phyloP scores from a whole-genome alignment of 305 asterid species.

The Solanum hybrid region DNA sequence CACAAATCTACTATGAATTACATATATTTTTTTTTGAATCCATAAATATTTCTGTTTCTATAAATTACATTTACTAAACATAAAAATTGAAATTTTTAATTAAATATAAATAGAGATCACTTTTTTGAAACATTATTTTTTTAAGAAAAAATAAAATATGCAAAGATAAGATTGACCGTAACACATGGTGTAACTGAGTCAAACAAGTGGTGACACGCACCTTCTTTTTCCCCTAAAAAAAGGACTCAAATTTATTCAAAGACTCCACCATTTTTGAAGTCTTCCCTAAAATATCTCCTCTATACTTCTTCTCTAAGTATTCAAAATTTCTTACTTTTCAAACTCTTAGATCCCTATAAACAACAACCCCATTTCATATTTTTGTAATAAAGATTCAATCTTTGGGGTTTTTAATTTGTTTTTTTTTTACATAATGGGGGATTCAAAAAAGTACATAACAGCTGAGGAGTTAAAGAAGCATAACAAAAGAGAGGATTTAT shows the following conservation, averaged over 20 bases:
- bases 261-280: not conserved
- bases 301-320: not conserved
- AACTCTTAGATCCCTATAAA: not conserved
- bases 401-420: not conserved
- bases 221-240: not conserved
- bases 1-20: no score
- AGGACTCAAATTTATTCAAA: not conserved
- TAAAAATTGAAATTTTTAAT: not conserved
- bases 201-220: not conserved
- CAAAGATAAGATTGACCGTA: not conserved
- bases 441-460: constrained; percentile 19
- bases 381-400: not conserved
- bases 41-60: not conserved
- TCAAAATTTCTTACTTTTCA: not conserved
- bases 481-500: constrained; percentile 18
- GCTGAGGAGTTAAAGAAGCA: constrained; percentile 23
- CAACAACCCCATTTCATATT: not conserved
- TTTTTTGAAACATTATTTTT: not conserved
- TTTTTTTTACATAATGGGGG: not conserved
- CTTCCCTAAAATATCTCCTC: not conserved
- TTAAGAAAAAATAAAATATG: not conserved
- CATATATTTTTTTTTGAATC: no score
- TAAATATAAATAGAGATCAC: not conserved
- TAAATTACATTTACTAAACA: not conserved
- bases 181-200: not conserved